These are phyloP conservation scores for Pelargonium nanum DNA, from an alignment of 345 rosid species.

Conservation along the genomic window DNA sequence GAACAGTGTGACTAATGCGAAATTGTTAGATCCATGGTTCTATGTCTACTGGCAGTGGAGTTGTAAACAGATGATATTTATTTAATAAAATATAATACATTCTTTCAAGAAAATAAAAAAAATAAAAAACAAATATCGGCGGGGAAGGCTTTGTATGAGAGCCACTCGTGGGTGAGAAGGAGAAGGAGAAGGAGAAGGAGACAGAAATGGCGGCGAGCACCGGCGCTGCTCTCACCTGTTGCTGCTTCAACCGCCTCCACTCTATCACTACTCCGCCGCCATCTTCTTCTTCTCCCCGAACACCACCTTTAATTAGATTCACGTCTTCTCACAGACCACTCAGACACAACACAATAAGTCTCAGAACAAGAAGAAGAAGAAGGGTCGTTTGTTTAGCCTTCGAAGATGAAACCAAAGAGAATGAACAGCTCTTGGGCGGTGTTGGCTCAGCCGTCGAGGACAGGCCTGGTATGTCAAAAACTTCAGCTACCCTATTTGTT, in stretches of 20 bases:
- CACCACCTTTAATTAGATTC: neutral
- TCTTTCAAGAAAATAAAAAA: too few species aligned
- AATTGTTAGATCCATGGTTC: too few species aligned
- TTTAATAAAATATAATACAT: too few species aligned
- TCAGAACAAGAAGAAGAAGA: neutral
- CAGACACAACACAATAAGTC: neutral
- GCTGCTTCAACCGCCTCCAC: neutral
- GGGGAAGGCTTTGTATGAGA: too few species aligned
- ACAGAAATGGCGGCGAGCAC: neutral
- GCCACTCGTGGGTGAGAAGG: too few species aligned
- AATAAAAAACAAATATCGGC: too few species aligned
- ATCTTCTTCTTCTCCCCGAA: neutral
- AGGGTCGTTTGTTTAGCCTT: neutral
- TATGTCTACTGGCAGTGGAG: too few species aligned
- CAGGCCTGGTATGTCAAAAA: neutral
- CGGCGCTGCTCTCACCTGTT: neutral
- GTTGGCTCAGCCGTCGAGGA: neutral
- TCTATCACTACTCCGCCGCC: neutral
- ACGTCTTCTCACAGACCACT: neutral
- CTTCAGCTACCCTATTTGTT: neutral
- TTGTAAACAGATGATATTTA: too few species aligned
- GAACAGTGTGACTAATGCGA: too few species aligned
- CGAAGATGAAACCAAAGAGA: too few species aligned
- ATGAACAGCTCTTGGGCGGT: too few species aligned
- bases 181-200: too few species aligned